Evolutionary conservation across 352 stramenopile species (phyloP).

Genomic region (Phytophthora sansomeana): DNA sequence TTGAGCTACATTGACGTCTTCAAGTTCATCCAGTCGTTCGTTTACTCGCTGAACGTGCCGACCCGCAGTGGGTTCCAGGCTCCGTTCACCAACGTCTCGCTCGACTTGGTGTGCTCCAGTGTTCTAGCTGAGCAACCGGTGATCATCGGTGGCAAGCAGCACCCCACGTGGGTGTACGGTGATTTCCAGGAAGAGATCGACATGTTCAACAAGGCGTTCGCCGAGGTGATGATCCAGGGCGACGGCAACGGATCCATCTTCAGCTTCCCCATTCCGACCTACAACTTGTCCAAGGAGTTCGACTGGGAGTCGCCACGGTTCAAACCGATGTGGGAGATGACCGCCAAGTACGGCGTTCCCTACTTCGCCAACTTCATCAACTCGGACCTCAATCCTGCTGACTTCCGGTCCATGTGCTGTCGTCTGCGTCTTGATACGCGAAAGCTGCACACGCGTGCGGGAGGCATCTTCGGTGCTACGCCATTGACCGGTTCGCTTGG

Average conservation of each 20-base stretch:
- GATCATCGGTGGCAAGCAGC: slow-evolving; percentile 39
- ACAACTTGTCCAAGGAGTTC: slow-evolving; percentile 42
- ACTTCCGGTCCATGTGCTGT: slow-evolving; percentile 42
- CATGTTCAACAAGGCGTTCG: slow-evolving; percentile 44
- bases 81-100: slow-evolving; percentile 42
- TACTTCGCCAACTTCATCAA: slow-evolving; percentile 49
- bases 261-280: slow-evolving; percentile 46
- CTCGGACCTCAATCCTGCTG: slow-evolving; percentile 35
- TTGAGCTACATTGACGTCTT: slow-evolving; percentile 41
- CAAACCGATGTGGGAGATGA: slow-evolving; percentile 43
- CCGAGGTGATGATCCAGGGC: slow-evolving; percentile 42
- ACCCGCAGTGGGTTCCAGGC: slow-evolving; percentile 39
- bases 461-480: slow-evolving; percentile 40
- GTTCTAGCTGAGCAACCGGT: slow-evolving; percentile 29
- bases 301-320: slow-evolving; percentile 38
- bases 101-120: slow-evolving; percentile 38
- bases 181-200: slow-evolving; percentile 44
- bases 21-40: slow-evolving; percentile 46
- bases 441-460: slow-evolving; percentile 37
- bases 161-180: slow-evolving; percentile 36
- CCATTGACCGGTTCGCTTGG: slow-evolving; percentile 38
- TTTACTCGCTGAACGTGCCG: slow-evolving; percentile 40
- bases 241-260: slow-evolving; percentile 44
- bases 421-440: slow-evolving; percentile 39
- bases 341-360: slow-evolving; percentile 39